Evolutionary conservation across 305 asterid species (phyloP).

Genomic region (Fraxinus latifolia): DNA sequence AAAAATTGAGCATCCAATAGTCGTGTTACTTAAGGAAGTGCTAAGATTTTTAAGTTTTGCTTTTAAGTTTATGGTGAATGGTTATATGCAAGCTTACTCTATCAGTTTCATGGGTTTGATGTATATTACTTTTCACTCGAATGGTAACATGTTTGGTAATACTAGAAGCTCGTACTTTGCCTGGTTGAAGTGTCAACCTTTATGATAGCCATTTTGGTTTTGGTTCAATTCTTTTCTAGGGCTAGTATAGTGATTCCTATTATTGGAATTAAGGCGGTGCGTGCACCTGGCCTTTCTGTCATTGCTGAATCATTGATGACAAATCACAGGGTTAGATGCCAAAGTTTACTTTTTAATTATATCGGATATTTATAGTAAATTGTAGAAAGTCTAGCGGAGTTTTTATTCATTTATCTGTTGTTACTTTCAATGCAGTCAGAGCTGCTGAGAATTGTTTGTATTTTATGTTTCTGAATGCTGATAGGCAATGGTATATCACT

Average conservation of each 20-base stretch:
- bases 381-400: neutral
- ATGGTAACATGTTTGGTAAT: neutral
- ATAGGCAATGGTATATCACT: conserved; percentile 8
- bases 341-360: neutral
- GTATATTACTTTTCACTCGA: neutral
- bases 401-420: neutral
- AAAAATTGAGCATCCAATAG: neutral
- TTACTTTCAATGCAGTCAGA: neutral
- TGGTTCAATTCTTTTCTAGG: neutral
- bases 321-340: neutral
- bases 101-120: neutral
- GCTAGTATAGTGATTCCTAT: neutral
- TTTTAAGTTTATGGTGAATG: neutral
- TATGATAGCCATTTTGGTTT: conserved; percentile 3
- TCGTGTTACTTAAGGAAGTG: neutral
- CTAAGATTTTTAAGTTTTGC: neutral
- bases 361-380: neutral
- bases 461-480: conserved; percentile 4
- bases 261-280: neutral
- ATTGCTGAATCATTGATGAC: neutral
- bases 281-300: neutral
- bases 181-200: conserved; percentile 5
- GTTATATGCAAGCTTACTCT: neutral
- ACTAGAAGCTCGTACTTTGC: conserved; percentile 5
- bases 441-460: neutral